Evolutionary conservation across 345 rosid species (phyloP), one percentile per base, ranked within the genome.

Genomic region (Gynandropsis gynandra): DNA sequence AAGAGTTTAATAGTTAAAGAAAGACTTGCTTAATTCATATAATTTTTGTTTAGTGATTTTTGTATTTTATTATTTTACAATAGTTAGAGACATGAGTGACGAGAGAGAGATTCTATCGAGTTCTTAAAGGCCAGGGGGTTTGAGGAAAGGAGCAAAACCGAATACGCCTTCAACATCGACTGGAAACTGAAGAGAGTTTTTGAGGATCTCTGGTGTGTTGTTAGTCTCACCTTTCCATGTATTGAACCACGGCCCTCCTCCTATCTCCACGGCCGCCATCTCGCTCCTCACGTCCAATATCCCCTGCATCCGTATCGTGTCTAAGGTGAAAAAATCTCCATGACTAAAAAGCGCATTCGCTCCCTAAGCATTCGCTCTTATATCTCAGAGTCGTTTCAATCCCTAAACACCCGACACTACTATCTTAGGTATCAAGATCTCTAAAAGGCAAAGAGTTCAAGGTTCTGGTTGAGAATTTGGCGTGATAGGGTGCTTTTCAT

Each of bases 221-320:
- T 42, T 41, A 0, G 98, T 79, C 33, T 72, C 61, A 33, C 96
- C 89, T 69, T 80, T 82, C 98, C 98, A 90, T 17, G 83, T 63
- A 50, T 61, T 79, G 72, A 90, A 90, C 98, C 96, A 90, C 1
- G 96, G 98, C 15, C 98, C 98, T 68, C 98, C 98, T 60, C 98
- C 96, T 7, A 87, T 71, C 70, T 90, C 98, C 31, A 90, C 66
- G 0, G 95, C 96, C 5, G 95, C 95, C 95, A 82, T 79, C 47
- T 78, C 67, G 64, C 96, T 90, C 51, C 74, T 84, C 29, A 76
- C 78, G 8, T 90, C 87, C 72, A 90, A 64, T 40, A 87, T 70
- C 52, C 77, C 55, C 98, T 90, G 62, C 66, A 68, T 15, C 29
- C 29, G n/a, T n/a, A n/a, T n/a, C n/a, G n/a, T n/a, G n/a, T n/a